Conservation (phyloP, 2,329 filamentous ascomycete species). For the Talaromyces albobiverticillius region DNA sequence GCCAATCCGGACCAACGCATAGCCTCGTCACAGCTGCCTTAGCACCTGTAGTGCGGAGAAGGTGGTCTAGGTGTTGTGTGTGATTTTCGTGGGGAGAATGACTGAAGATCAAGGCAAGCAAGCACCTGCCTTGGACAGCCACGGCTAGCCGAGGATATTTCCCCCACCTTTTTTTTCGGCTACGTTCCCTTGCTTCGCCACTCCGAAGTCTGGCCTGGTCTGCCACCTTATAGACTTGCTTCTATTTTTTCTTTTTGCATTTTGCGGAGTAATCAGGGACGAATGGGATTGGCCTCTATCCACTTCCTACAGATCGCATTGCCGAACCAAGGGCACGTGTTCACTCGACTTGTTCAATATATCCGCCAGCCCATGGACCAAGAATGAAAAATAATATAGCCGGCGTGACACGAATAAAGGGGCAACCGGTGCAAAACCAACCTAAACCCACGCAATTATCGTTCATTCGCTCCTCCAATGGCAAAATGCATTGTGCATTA, state of each 20-base stretch:
- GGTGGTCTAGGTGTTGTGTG: background rate
- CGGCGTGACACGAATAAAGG: no score
- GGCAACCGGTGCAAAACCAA: no score
- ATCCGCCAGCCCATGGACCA: no score
- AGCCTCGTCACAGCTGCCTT: background rate
- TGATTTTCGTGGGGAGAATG: constrained; percentile 7
- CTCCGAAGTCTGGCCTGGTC: background rate
- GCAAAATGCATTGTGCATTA: no score
- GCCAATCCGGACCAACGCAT: background rate
- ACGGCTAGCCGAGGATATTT: constrained; percentile 12
- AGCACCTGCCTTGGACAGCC: background rate
- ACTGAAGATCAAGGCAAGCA: background rate
- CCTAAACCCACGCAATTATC: no score
- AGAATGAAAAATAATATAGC: no score
- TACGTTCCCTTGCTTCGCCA: background rate
- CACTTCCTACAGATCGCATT: no score
- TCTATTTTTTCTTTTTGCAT: background rate
- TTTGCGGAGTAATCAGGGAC: background rate
- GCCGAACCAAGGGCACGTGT: no score
- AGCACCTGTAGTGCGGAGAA: constrained; percentile 1
- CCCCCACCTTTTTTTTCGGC: constrained; percentile 3
- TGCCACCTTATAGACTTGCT: background rate
- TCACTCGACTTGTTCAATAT: no score
- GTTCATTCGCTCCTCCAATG: no score
- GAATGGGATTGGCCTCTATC: no score